Base-by-base conservation (phyloP, 805 yeast genomes). In the Wickerhamia fluorescens region DNA sequence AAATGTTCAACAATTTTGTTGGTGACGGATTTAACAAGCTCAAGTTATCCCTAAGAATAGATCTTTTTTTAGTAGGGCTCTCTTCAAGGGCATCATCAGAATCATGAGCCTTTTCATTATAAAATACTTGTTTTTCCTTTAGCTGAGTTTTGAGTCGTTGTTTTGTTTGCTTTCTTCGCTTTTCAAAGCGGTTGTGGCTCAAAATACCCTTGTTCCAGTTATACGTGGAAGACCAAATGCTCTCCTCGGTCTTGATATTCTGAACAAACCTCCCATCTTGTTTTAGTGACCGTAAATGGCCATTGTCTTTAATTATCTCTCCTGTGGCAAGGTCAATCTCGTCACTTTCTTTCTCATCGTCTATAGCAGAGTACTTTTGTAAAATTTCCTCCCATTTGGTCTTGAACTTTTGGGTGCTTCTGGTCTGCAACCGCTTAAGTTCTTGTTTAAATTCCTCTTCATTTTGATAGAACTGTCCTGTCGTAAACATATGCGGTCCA, bases 281-380 rank as follows among this genome's bases (percentile, higher is more conserved):
- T 10, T 7, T 8, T 33, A 78, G 42, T 2, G 77, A 68, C 33
- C 69, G 53, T 14, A 83, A 41, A 50, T 83, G 94, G 2, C 94
- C 94, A 29, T 72, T 67, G 42, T 83, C 87, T 18, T 60, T 69
- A 2, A 76, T 49, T 2, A 83, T 68, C 32, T 68, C 61, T 1
- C 89, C 88, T 0, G 86, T 74, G 7, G 48, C 45, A 14, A 83
- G 43, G 46, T 83, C 87, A n/a, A 78, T 54, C 14, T 75, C 62
- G 46, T 78, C 87, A 21, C 82, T 78, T 30, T 75, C 76, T 11
- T 60, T 59, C 4, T 59, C 57, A 19, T 68, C 68, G 28, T 65
- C 65, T 27, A 72, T 65, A 3, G 36, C 31, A 3, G 72, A 57
- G 44, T 77, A 75, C 43, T 69, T 72, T 2, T 61, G 49, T 6